phyloP scores from a whole-genome alignment of 306 rosid genomes.

The Ceratonia siliqua region DNA sequence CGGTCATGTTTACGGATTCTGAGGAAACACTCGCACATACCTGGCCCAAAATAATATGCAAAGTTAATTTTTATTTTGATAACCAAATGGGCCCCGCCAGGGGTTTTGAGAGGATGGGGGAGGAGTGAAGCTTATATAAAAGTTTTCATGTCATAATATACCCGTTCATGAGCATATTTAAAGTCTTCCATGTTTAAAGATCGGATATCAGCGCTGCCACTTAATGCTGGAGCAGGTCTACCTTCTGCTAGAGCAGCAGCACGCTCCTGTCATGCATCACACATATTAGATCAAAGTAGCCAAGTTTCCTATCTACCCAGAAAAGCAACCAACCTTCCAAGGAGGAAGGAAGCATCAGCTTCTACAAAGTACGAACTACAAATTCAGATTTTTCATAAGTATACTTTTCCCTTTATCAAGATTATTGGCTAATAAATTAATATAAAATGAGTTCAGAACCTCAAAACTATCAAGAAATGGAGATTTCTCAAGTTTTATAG shows the following conservation, averaged over 20 bases:
- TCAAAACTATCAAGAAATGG: neutral
- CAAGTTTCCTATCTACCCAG: too few relatives aligned
- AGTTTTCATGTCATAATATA: slow-evolving; percentile 27
- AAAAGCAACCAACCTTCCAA: neutral
- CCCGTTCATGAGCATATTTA: slow-evolving; percentile 91
- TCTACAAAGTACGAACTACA: neutral
- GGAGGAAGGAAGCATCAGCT: neutral
- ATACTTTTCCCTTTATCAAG: neutral
- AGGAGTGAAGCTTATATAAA: neutral
- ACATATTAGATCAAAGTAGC: neutral
- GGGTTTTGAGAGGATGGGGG: neutral
- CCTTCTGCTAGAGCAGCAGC: slow-evolving; percentile 86
- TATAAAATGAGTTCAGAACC: neutral
- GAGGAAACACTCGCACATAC: slow-evolving; percentile 98
- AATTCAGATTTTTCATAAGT: neutral
- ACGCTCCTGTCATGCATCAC: slow-evolving; percentile 59
- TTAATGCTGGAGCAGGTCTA: slow-evolving; percentile 78
- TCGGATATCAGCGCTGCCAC: slow-evolving; percentile 89
- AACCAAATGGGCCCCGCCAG: neutral
- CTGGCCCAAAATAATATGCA: slow-evolving; percentile 40
- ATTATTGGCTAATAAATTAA: neutral
- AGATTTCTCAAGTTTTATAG: neutral
- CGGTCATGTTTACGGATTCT: slow-evolving; percentile 89
- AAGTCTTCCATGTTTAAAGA: slow-evolving; percentile 85
- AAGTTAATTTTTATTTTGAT: neutral